Percentiles rank a stretch among this genome's conserved stretches.
These are phyloP conservation scores for Suillus lakei DNA, from an alignment of 768 basidiomycete genomes.

Conservation along the genomic window DNA sequence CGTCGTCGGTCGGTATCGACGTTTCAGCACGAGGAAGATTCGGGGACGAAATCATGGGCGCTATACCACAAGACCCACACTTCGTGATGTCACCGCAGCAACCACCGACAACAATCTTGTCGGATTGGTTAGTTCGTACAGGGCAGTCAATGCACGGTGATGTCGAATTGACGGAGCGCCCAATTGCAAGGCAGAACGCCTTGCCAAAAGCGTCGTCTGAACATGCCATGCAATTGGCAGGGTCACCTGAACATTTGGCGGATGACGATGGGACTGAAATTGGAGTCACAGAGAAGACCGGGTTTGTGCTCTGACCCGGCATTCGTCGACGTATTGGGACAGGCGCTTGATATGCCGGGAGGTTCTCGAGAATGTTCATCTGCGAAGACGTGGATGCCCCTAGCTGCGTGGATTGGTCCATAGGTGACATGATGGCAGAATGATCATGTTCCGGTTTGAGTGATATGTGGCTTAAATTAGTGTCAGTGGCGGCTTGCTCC, in stretches of 20 bases:
- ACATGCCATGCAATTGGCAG: slow-evolving; percentile 84
- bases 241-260: slow-evolving; percentile 79
- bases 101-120: slow-evolving; percentile 32
- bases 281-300: slow-evolving; percentile 59
- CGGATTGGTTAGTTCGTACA: slow-evolving; percentile 32
- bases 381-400: slow-evolving; percentile 32
- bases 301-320: slow-evolving; percentile 41
- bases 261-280: slow-evolving; percentile 35
- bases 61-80: slow-evolving; percentile 37
- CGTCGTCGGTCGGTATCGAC: slow-evolving; percentile 78
- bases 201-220: slow-evolving; percentile 86
- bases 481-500: slow-evolving; percentile 44
- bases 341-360: slow-evolving; percentile 80
- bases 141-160: slow-evolving; percentile 64
- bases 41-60: slow-evolving; percentile 32
- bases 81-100: slow-evolving; percentile 44
- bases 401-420: slow-evolving; percentile 33
- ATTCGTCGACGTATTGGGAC: slow-evolving; percentile 75
- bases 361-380: slow-evolving; percentile 73
- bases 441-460: slow-evolving; percentile 20
- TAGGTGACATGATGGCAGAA: slow-evolving; percentile 19
- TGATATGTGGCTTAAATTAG: slow-evolving; percentile 14
- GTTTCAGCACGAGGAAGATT: slow-evolving; percentile 37
- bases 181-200: slow-evolving; percentile 83
- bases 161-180: slow-evolving; percentile 58